Conservation (phyloP, 192 early-diverging fungal genomes). For the Ambispora gerdemannii region DNA sequence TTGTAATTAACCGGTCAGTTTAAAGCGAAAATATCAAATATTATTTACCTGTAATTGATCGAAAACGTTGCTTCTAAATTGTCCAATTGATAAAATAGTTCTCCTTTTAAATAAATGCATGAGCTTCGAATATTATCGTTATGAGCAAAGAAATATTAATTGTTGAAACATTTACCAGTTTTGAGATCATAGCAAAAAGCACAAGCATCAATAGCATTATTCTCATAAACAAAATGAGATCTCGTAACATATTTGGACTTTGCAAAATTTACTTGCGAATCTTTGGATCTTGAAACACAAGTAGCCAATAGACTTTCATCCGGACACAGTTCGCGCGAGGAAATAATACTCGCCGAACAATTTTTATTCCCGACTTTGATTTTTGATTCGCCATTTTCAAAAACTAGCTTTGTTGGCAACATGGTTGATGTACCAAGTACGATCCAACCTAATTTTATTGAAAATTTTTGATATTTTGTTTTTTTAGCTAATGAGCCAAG, state of each 20-base stretch:
- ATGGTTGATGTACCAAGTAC: not conserved
- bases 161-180: not conserved
- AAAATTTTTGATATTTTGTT: not conserved
- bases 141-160: not conserved
- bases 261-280: not conserved
- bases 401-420: not conserved
- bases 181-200: not conserved
- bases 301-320: not conserved
- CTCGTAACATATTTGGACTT: not conserved
- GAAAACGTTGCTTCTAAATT: not conserved
- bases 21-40: no score
- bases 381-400: not conserved
- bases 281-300: not conserved
- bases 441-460: not conserved
- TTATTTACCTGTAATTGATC: not conserved
- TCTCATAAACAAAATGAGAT: not conserved
- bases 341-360: not conserved
- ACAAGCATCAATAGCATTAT: not conserved
- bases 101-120: not conserved
- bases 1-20: no score
- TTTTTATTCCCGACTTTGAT: not conserved
- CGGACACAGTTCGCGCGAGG: no score
- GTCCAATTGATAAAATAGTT: not conserved
- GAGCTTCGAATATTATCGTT: not conserved
- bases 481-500: not conserved